Conservation (phyloP, 306 rosid genomes). For the Citrullus colocynthis region DNA sequence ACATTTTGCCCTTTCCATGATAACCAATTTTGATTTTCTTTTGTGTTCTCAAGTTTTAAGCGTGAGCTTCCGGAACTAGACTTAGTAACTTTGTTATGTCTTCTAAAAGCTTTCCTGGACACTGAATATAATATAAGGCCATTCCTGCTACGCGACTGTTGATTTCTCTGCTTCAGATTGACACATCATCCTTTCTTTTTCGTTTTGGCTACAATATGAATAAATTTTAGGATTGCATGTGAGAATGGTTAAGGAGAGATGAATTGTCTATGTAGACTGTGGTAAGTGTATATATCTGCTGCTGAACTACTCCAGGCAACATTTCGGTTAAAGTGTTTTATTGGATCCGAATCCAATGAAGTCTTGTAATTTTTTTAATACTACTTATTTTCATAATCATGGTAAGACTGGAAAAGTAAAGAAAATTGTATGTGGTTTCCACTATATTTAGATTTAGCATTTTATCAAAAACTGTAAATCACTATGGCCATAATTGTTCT, state of each 20-base stretch:
- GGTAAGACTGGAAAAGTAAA: not conserved
- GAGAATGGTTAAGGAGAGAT: not conserved
- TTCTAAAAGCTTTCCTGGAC: not conserved
- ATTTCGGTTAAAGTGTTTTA: not conserved
- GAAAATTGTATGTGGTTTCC: not conserved
- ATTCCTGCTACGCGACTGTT: not conserved
- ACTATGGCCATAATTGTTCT: not conserved
- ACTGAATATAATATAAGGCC: not conserved
- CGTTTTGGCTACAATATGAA: not conserved
- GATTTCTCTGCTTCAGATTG: not conserved
- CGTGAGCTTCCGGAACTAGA: not conserved
- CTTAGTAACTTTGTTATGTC: not conserved
- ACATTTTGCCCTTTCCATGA: not conserved
- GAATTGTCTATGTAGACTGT: not conserved
- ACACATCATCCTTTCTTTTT: not conserved
- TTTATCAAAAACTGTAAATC: not conserved
- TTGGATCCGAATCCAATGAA: not conserved
- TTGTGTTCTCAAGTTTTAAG: not conserved
- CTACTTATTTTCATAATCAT: not conserved
- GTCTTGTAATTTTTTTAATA: not conserved
- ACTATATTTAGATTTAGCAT: not conserved
- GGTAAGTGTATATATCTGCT: not conserved
- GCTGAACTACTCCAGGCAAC: not conserved
- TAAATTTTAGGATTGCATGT: not conserved
- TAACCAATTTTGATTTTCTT: not conserved